These are phyloP conservation scores for Chytriomyces sp. DNA, from an alignment of 192 early-diverging fungal species.

Conservation along the genomic window DNA sequence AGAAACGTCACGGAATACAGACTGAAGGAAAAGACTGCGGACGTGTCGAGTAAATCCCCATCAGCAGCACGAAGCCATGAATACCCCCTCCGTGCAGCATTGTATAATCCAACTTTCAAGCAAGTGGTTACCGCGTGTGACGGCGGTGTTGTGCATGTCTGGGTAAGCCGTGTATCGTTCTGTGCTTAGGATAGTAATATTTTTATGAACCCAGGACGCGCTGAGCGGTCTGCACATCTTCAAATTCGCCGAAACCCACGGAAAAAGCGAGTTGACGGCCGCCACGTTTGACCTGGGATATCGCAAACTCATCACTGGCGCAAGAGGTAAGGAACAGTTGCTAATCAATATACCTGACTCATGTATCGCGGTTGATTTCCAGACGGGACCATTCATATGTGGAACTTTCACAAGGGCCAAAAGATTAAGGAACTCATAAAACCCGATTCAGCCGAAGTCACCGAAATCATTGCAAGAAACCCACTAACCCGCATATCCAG, in stretches of 20 bases:
- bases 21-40: slow-evolving; percentile 37
- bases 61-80: slow-evolving; percentile 43
- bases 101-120: slow-evolving; percentile 56
- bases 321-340: slow-evolving; percentile 35
- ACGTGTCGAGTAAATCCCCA: slow-evolving; percentile 3
- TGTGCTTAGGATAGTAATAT: not conserved
- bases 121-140: slow-evolving; percentile 57
- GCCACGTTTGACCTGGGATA: slow-evolving; percentile 53
- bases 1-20: slow-evolving; percentile 41
- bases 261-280: slow-evolving; percentile 57
- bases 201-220: slow-evolving; percentile 39
- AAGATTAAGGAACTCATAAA: slow-evolving; percentile 57
- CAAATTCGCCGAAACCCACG: slow-evolving; percentile 52
- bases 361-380: not conserved
- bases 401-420: slow-evolving; percentile 71
- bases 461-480: slow-evolving; percentile 43
- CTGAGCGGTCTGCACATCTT: slow-evolving; percentile 54
- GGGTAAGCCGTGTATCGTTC: slow-evolving; percentile 47
- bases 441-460: slow-evolving; percentile 56
- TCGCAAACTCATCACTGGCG: slow-evolving; percentile 60
- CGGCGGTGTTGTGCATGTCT: slow-evolving; percentile 58
- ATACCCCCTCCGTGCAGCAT: slow-evolving; percentile 46
- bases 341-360: not conserved
- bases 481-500: not conserved
- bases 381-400: slow-evolving; percentile 62